Base-by-base conservation (phyloP, 2,329 filamentous ascomycete genomes). In the Albifimbria verrucaria region DNA sequence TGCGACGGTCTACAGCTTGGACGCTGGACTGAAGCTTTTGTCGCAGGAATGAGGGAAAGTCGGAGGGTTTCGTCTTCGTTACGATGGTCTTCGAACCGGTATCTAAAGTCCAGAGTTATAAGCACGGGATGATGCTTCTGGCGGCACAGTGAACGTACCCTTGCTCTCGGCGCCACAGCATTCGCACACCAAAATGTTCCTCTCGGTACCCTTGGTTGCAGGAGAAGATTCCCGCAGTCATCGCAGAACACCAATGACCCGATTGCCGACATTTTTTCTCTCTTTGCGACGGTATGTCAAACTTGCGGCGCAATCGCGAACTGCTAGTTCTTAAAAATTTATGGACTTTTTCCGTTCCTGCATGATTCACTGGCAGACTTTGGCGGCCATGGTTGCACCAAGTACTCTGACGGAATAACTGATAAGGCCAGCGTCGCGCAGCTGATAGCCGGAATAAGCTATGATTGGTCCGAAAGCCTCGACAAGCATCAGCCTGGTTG, bases 161-260 rank as follows among this genome's bases (percentile, higher is more conserved):
- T 83, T 87, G 68, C 93, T 96, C 65, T 89, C 82, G 41, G 89
- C 84, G 57, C 89, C 90, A 70, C 93, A 97, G 68, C 92, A 87
- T 64, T 90, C 88, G 78, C 93, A 99, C 59, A 81, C 79, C 53
- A 97, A 75, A 53, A 89, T 81, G 52, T 88, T 88, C 67, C 91
- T 89, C 61, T 84, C 80, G 54, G 86, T 87, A 55, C 89, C 90
- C 57, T 87, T 88, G 46, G 89, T 91, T 50, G 87, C 50, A 94
- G 91, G 41, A 97, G 78, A 3, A 97, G 80, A 69, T 96, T 96
- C 56, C 93, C 93, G 71, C 93, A 97, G 68, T 92, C 90, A 51
- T 82, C 90, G 77, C 93, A 97, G 72, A 97, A 97, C 32, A 96
- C 87, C 41, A 97, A 79, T 50, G 92, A 93, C 52, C 92, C 93